These are phyloP conservation scores for Podospora didyma DNA, from an alignment of 495 filamentous ascomycete genomes.

Conservation along the genomic window DNA sequence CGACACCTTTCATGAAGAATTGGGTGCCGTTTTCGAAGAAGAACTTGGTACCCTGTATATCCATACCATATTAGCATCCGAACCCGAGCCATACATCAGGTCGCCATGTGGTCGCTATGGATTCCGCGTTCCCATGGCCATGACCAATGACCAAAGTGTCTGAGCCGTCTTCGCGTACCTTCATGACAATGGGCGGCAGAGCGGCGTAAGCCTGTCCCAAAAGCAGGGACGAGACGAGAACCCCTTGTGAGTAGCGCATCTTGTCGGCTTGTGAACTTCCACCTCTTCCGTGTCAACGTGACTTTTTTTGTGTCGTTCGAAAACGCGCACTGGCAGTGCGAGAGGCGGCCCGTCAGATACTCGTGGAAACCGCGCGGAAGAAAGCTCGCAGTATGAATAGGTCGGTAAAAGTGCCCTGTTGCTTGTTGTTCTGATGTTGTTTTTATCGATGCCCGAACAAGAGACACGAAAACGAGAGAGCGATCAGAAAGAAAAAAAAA, in stretches of 20 bases:
- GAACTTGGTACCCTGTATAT: slow-evolving; percentile 53
- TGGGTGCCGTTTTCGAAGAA: slow-evolving; percentile 64
- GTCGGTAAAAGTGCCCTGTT: background rate
- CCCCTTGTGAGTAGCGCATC: slow-evolving; percentile 41
- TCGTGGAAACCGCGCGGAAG: background rate
- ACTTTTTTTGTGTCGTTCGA: background rate
- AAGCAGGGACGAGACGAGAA: slow-evolving; percentile 42
- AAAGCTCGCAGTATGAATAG: background rate
- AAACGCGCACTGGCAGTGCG: too few relatives aligned
- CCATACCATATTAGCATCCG: background rate
- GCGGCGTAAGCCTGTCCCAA: slow-evolving; percentile 49
- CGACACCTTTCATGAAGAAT: slow-evolving; percentile 86
- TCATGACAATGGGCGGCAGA: slow-evolving; percentile 67
- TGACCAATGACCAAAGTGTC: background rate
- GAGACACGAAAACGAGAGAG: slow-evolving; percentile 7
- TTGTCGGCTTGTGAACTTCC: slow-evolving; percentile 12
- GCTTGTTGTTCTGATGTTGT: background rate
- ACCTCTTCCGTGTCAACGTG: background rate
- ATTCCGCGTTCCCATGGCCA: background rate
- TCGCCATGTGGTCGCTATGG: background rate
- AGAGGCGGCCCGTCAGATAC: background rate
- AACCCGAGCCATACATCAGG: background rate
- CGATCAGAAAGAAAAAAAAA: slow-evolving; percentile 12
- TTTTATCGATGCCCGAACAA: slow-evolving; percentile 1
- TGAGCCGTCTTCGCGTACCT: slow-evolving; percentile 35